Evolutionary conservation across 2,329 filamentous ascomycete species (phyloP).

Genomic region (Leptographium radiaticola): DNA sequence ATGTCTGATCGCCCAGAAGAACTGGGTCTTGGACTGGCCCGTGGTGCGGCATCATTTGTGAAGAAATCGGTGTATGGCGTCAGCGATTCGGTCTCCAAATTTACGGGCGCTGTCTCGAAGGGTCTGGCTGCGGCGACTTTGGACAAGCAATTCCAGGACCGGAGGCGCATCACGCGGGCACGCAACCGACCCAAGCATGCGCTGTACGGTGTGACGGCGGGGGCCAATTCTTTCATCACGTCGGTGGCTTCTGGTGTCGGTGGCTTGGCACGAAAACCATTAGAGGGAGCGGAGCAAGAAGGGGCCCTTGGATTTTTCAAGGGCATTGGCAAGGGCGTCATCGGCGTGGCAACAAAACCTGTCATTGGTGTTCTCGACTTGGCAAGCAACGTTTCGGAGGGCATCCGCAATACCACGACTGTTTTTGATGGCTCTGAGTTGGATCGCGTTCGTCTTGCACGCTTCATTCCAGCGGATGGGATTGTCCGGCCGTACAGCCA

Average conservation of each 20-base stretch:
- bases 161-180: conserved; percentile 81
- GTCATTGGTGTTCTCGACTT: conserved; percentile 95
- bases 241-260: conserved; percentile 90
- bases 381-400: conserved; percentile 91
- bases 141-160: conserved; percentile 97
- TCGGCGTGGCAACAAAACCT: conserved; percentile 92
- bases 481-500: conserved; percentile 91
- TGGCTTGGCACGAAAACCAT: conserved; percentile 80
- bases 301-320: conserved; percentile 93
- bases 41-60: conserved; percentile 90
- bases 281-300: conserved; percentile 93
- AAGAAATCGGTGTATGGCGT: conserved; percentile 98
- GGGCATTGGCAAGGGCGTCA: conserved; percentile 86
- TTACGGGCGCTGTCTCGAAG: conserved; percentile 94
- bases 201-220: conserved; percentile 87
- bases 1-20: conserved; percentile 94
- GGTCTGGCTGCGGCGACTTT: conserved; percentile 88
- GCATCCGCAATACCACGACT: conserved; percentile 95
- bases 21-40: conserved; percentile 86
- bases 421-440: conserved; percentile 93
- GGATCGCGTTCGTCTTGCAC: conserved; percentile 83
- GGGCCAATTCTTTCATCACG: conserved; percentile 86
- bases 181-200: conserved; percentile 95
- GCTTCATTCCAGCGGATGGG: conserved; percentile 84
- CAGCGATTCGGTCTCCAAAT: conserved; percentile 93